Conservation (phyloP, 2,329 filamentous ascomycete genomes). For the Diaporthe vexans region DNA sequence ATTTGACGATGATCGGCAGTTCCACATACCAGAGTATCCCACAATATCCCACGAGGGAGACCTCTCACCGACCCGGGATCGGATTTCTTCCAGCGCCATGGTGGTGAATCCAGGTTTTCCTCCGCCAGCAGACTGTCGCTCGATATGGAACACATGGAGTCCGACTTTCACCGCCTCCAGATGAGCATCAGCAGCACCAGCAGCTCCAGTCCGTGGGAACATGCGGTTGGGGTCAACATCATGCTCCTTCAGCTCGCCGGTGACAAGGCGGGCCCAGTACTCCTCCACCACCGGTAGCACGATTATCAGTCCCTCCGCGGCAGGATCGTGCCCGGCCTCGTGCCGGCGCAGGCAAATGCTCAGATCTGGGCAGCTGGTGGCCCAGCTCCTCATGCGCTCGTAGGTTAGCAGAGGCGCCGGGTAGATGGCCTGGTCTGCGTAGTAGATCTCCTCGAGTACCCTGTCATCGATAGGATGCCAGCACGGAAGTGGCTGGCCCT, state of each 20-base stretch:
- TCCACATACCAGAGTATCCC: slow-evolving; percentile 37
- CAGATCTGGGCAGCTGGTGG: slow-evolving; percentile 27
- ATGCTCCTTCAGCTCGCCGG: slow-evolving; percentile 29
- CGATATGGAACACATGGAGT: slow-evolving; percentile 39
- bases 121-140: neutral
- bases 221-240: slow-evolving; percentile 32
- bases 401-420: slow-evolving; percentile 32
- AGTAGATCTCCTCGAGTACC: slow-evolving; percentile 34
- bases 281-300: slow-evolving; percentile 29
- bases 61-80: neutral
- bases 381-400: slow-evolving; percentile 37
- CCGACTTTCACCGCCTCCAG: slow-evolving; percentile 16
- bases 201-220: slow-evolving; percentile 10
- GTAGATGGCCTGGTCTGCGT: slow-evolving; percentile 39
- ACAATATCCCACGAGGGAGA: slow-evolving; percentile 20
- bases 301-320: slow-evolving; percentile 27
- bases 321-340: neutral
- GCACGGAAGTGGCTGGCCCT: neutral
- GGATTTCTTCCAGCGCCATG: slow-evolving; percentile 32
- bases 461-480: slow-evolving; percentile 32
- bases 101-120: neutral
- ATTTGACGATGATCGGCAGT: neutral
- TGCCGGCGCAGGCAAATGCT: slow-evolving; percentile 24
- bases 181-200: neutral
- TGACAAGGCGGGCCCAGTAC: slow-evolving; percentile 29